Percentiles rank a stretch among this genome's conserved stretches.
phyloP scores from a whole-genome alignment of 2,329 filamentous ascomycete species.

The Xylaria sp. region DNA sequence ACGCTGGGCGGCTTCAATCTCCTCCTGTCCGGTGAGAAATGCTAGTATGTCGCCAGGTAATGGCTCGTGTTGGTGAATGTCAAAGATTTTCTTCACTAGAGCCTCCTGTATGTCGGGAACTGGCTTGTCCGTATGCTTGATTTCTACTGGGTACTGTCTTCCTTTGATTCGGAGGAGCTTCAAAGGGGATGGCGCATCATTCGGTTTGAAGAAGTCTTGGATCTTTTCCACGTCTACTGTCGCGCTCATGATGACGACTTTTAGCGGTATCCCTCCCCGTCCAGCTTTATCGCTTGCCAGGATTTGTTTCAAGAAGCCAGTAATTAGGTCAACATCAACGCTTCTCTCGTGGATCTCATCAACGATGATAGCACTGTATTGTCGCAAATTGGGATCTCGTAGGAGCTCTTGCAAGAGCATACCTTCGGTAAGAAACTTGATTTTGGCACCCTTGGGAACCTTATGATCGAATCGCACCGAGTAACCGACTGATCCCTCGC shows the following conservation, averaged over 20 bases:
- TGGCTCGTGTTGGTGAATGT: conserved; percentile 86
- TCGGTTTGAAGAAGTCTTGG: conserved; percentile 72
- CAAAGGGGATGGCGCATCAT: conserved; percentile 41
- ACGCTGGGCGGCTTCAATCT: conserved; percentile 83
- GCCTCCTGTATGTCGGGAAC: conserved; percentile 85
- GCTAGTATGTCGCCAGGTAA: conserved; percentile 94
- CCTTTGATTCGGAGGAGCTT: conserved; percentile 77
- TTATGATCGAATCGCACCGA: conserved; percentile 94
- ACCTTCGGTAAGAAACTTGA: conserved; percentile 96
- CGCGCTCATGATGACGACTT: conserved; percentile 96
- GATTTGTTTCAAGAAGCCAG: conserved; percentile 88
- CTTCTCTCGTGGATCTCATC: conserved; percentile 98
- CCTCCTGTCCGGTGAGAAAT: conserved; percentile 92
- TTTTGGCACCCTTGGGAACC: conserved; percentile 79
- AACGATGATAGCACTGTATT: conserved; percentile 90
- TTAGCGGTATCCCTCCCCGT: conserved; percentile 78
- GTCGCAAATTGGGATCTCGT: conserved; percentile 80
- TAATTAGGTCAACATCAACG: conserved; percentile 89
- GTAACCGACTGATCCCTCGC: conserved; percentile 78
- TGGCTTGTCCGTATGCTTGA: conserved; percentile 77
- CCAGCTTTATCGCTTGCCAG: conserved; percentile 70
- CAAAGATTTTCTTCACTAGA: conserved; percentile 82
- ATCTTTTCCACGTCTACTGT: conserved; percentile 89
- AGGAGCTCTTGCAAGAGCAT: conserved; percentile 96
- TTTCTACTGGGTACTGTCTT: conserved; percentile 85